Conservation (phyloP, 2,329 filamentous ascomycete species). For the Sclerotinia sclerotiorum region DNA sequence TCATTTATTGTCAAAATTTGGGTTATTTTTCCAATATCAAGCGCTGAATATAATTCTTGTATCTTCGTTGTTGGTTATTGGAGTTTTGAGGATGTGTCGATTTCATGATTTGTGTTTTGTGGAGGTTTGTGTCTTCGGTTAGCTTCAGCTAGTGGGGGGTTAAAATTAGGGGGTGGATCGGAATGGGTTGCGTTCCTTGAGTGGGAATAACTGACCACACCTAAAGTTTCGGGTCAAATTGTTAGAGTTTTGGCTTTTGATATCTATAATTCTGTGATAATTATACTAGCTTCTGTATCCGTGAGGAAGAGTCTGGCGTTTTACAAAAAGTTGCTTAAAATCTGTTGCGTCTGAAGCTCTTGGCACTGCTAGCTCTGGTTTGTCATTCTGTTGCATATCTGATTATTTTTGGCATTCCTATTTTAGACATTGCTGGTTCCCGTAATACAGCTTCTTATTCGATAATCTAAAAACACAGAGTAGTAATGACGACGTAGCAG, state of each 20-base stretch:
- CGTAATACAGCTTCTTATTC: neutral
- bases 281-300: too few species aligned
- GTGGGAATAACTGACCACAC: neutral
- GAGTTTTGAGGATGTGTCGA: neutral
- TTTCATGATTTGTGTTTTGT: neutral
- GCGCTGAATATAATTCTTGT: neutral
- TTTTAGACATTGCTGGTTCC: neutral
- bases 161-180: neutral
- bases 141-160: neutral
- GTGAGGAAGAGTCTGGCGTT: neutral
- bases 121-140: neutral
- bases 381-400: too few species aligned
- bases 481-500: neutral
- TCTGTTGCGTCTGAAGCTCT: neutral
- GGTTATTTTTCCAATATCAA: too few species aligned
- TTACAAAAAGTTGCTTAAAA: neutral
- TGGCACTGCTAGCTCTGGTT: neutral
- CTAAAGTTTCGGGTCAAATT: neutral
- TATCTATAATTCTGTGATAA: neutral
- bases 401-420: neutral
- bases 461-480: too few species aligned
- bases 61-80: neutral
- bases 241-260: neutral
- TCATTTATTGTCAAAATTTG: neutral
- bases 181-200: too few species aligned